A percentile compares a stretch with the other conserved stretches of the same genome.
Conservation (phyloP, 352 stramenopile species). For the Pythium oligandrum region DNA sequence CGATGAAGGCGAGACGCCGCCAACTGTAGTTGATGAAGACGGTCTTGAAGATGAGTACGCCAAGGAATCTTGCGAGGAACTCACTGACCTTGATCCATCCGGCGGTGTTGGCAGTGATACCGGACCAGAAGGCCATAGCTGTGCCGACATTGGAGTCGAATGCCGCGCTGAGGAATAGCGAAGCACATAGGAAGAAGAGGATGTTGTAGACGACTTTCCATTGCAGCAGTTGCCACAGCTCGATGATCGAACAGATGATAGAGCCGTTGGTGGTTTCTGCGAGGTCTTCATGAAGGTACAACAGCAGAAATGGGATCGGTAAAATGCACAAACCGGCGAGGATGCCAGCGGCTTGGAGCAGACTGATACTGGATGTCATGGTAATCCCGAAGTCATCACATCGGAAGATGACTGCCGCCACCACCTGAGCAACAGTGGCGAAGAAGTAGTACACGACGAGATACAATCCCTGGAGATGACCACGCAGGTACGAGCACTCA, state of each 20-base stretch:
- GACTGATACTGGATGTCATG: slow-evolving; percentile 19
- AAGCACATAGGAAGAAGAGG: slow-evolving; percentile 12
- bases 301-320: slow-evolving; percentile 27
- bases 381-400: slow-evolving; percentile 10
- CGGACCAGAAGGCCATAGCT: slow-evolving; percentile 13
- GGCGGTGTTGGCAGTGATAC: slow-evolving; percentile 3
- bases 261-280: background rate
- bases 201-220: slow-evolving; percentile 18
- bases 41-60: slow-evolving; percentile 9
- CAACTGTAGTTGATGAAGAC: slow-evolving; percentile 12
- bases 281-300: slow-evolving; percentile 19
- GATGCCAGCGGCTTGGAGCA: slow-evolving; percentile 15
- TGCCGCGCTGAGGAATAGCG: slow-evolving; percentile 14
- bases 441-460: slow-evolving; percentile 38
- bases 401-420: slow-evolving; percentile 23
- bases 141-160: slow-evolving; percentile 17
- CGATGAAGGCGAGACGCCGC: slow-evolving; percentile 5
- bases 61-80: slow-evolving; percentile 1
- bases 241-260: background rate
- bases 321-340: slow-evolving; percentile 16
- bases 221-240: slow-evolving; percentile 20
- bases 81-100: slow-evolving; percentile 5
- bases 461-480: slow-evolving; percentile 39
- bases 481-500: slow-evolving; percentile 37
- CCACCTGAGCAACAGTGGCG: slow-evolving; percentile 18